Percentiles rank a stretch among this genome's conserved stretches.
Conservation (phyloP, 1,284 basidiomycete genomes). For the Hypsizygus ulmarius region DNA sequence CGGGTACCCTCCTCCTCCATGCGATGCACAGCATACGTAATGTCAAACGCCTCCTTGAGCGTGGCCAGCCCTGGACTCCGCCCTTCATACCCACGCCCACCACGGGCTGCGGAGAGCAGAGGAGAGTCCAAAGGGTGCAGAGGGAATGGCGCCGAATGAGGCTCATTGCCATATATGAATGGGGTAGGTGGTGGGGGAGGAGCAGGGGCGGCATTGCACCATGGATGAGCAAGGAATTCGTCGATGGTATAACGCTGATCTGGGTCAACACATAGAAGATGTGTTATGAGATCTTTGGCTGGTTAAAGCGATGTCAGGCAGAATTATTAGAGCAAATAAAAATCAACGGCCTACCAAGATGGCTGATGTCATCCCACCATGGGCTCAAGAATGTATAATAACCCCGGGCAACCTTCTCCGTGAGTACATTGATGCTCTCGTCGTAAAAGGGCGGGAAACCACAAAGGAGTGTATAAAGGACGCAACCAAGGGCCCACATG, state of each 20-base stretch:
- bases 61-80: constrained; percentile 90
- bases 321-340: constrained; percentile 11
- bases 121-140: constrained; percentile 91
- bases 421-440: constrained; percentile 96
- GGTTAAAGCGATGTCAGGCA: constrained; percentile 9
- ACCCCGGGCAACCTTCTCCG: constrained; percentile 97
- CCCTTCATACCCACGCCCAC: constrained; percentile 67
- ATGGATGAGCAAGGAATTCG: constrained; percentile 96
- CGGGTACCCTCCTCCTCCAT: constrained; percentile 98
- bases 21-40: constrained; percentile 98
- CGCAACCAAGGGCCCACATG: constrained; percentile 99
- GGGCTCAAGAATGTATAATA: constrained; percentile 98
- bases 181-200: constrained; percentile 65
- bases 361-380: constrained; percentile 98
- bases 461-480: constrained; percentile 97
- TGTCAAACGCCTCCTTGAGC: constrained; percentile 98
- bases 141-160: constrained; percentile 22
- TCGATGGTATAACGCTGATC: constrained; percentile 96
- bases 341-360: constrained; percentile 52
- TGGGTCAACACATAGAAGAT: constrained; percentile 95
- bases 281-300: constrained; percentile 96
- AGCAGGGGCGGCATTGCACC: constrained; percentile 76
- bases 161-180: constrained; percentile 38
- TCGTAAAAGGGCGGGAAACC: constrained; percentile 99
- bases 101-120: constrained; percentile 77